Evolutionary conservation across 2,329 filamentous ascomycete species (phyloP), one percentile per base, ranked within the genome.

Genomic region (Aspergillus sergii): DNA sequence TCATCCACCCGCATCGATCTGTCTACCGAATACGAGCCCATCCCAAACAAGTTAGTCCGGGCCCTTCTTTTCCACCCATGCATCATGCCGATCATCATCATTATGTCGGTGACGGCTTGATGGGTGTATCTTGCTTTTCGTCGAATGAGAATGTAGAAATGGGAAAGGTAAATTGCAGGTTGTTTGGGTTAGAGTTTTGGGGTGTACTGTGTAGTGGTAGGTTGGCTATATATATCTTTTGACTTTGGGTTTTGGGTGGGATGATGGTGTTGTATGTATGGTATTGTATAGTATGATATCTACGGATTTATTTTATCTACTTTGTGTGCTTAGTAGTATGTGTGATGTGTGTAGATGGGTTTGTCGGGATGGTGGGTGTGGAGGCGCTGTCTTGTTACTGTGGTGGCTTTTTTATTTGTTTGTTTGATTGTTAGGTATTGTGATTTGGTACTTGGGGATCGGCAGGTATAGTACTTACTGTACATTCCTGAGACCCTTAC

Each of bases 1-100:
- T 41, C 39, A n/a, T n/a, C 39, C 39, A 41, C 39, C 21, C 43
- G n/a, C 11, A 46, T 46, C n/a, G 51, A 54, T 54, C 51, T 19
- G 21, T 55, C 51, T 55, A 55, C 51, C 51, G 51, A 55, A 55
- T 55, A 55, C 51, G 51, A 55, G 23, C 14, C 9, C 9, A 23
- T 7, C 32, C 34, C 19, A 55, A 39, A 26, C 26, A n/a, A 39
- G 32, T 26, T 55, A 36, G 23, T 16, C 7, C 4, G 26, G 14
- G 28, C 43, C 43, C 43, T 23, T 23, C 12, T 51, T 14, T 30
- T 16, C 2, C 16, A 14, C 46, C 26, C 16, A 51, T 32, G 48
- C 48, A 51, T 32, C 48, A 21, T 51, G 48, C 48, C 48, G 48
- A 51, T 51, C 48, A 51, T 30, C 48, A 51, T 51, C 48, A 32